phyloP scores from a whole-genome alignment of 2,329 filamentous ascomycete genomes.

The Hypoxylon sp. region DNA sequence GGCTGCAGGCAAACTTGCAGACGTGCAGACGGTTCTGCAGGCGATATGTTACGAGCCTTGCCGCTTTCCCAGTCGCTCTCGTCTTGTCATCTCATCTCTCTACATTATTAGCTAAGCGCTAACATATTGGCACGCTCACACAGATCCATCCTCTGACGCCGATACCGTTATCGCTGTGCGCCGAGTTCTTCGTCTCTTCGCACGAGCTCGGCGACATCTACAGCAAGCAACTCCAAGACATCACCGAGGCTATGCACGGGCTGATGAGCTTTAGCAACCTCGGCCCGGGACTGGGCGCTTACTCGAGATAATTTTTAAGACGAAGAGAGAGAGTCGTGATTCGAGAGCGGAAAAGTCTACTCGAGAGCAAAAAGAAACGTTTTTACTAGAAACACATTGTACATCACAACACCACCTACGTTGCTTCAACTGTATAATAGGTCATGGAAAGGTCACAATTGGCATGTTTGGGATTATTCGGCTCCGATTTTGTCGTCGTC shows the following conservation, averaged over 20 bases:
- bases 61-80: too few species aligned
- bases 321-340: too few species aligned
- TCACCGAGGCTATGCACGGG: constrained; percentile 32
- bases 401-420: constrained; percentile 11
- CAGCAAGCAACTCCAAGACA: constrained; percentile 32
- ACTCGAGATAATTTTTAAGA: constrained; percentile 22
- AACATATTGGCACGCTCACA: background rate
- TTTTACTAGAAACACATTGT: background rate
- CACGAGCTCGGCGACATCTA: constrained; percentile 31
- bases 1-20: too few species aligned
- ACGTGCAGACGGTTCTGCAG: too few species aligned
- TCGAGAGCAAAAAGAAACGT: background rate
- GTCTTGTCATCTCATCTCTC: background rate
- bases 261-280: constrained; percentile 36
- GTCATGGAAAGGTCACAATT: background rate
- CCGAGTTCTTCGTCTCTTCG: constrained; percentile 29
- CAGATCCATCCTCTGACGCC: constrained; percentile 34
- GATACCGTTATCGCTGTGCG: constrained; percentile 32
- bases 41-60: too few species aligned
- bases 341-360: too few species aligned
- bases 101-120: background rate
- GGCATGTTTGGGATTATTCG: background rate
- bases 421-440: constrained; percentile 10
- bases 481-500: background rate
- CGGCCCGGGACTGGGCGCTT: constrained; percentile 20